phyloP scores from a whole-genome alignment of 805 yeast genomes.

The Pichia occidentalis region DNA sequence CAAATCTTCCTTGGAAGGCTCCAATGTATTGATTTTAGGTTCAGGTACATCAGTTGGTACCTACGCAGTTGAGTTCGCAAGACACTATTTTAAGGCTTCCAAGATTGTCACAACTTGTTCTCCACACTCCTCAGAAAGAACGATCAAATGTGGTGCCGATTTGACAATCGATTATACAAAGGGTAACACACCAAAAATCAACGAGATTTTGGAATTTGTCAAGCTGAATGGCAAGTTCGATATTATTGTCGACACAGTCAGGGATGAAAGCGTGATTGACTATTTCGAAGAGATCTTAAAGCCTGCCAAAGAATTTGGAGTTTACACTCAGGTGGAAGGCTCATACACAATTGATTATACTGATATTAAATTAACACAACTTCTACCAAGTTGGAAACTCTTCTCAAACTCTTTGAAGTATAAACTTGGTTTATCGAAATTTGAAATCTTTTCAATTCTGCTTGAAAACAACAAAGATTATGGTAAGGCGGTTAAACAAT shows the following conservation, averaged over 20 bases:
- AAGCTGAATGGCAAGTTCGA: slow-evolving; percentile 46
- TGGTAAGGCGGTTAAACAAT: slow-evolving; percentile 33
- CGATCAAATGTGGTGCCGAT: slow-evolving; percentile 44
- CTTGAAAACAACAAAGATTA: slow-evolving; percentile 12
- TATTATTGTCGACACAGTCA: slow-evolving; percentile 59
- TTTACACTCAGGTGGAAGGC: slow-evolving; percentile 52
- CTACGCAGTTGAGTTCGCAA: slow-evolving; percentile 50
- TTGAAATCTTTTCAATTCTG: slow-evolving; percentile 2
- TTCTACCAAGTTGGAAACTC: slow-evolving; percentile 20
- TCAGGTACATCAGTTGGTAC: slow-evolving; percentile 69
- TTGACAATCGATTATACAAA: slow-evolving; percentile 50
- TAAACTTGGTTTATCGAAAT: slow-evolving; percentile 16
- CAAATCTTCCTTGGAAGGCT: slow-evolving; percentile 23
- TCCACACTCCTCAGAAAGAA: slow-evolving; percentile 25
- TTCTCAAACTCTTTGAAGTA: slow-evolving; percentile 12
- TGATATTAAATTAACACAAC: slow-evolving; percentile 20
- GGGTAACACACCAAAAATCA: slow-evolving; percentile 31
- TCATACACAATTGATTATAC: slow-evolving; percentile 38
- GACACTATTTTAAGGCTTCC: slow-evolving; percentile 37
- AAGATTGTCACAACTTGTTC: slow-evolving; percentile 51
- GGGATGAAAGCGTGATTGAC: slow-evolving; percentile 40
- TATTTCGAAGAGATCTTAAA: slow-evolving; percentile 37
- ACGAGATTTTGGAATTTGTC: slow-evolving; percentile 31
- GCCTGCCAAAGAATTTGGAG: slow-evolving; percentile 39
- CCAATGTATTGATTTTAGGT: slow-evolving; percentile 58